Base-by-base conservation (phyloP, 2,329 filamentous ascomycete genomes). In the Aureobasidium sp. region DNA sequence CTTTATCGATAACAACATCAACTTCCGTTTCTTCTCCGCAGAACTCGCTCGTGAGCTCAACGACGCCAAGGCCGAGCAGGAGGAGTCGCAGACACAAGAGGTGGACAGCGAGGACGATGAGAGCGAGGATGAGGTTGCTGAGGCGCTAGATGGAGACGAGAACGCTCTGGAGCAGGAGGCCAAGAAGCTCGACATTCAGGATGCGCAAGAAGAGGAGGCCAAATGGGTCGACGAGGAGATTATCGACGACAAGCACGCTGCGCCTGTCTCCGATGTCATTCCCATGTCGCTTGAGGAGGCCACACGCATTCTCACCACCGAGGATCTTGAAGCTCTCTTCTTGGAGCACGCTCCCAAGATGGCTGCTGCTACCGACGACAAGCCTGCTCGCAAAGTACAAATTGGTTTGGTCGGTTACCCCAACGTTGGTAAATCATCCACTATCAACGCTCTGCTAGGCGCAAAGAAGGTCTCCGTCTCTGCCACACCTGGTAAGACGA, bases 391-490 rank as follows among this genome's bases (percentile, higher is more conserved):
- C 60, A 97, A 95, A 75, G 87, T 92, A 5, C 87, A 91, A 66
- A 94, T 99, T 68, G 94, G 94, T 69, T 81, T 99, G 23, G 94
- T 99, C 41, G 94, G 94, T 63, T 99, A 99, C 76, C 94, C 94
- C 71, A 99, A 99, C 78, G 94, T 99, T 66, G 94, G 94, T 77
- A 99, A 99, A 78, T 99, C 95, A 1, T 97, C 92, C 53, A 99
- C 94, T 17, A 99, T 99, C 82, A 99, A 99, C 78, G 93, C 94
- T 46, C 84, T 99, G n/a, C 92, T 97, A 63, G 95, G 95, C 56
- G 87, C 94, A 61, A 99, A 97, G 80, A 99, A 97, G 78, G 94
- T 99, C 6, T 97, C 93, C 0, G 95, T 99, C 42, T 99, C 94
- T 17, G 88, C 93, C 15, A 99, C 94, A 1, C 94, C 94, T 4